A percentile compares a stretch with the other conserved stretches of the same genome.
Conservation (phyloP, 2,329 filamentous ascomycete genomes). For the Calonectria pauciramosa region DNA sequence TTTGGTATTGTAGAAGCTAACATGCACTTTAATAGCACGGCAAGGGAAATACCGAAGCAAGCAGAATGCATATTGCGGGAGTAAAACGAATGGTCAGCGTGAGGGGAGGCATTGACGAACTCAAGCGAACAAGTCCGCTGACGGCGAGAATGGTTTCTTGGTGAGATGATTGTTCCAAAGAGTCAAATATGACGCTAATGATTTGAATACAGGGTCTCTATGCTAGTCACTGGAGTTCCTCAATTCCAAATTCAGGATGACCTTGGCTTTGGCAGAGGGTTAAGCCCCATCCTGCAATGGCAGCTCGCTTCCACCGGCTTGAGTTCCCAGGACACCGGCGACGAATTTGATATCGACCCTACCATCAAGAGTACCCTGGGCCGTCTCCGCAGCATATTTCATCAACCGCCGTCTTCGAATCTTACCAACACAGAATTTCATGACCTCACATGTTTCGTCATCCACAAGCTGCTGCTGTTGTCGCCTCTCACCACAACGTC, state of each 20-base stretch:
- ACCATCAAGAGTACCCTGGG: slow-evolving; percentile 53
- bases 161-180: slow-evolving; percentile 49
- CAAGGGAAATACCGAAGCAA: slow-evolving; percentile 63
- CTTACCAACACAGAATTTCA: slow-evolving; percentile 62
- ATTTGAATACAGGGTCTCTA: slow-evolving; percentile 62
- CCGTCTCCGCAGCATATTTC: slow-evolving; percentile 61
- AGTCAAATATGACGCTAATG: not conserved
- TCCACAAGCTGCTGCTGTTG: slow-evolving; percentile 61
- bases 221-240: slow-evolving; percentile 66
- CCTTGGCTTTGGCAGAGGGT: slow-evolving; percentile 60
- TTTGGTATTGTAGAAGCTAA: not conserved
- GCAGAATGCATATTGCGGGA: slow-evolving; percentile 63
- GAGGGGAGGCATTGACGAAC: slow-evolving; percentile 63
- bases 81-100: slow-evolving; percentile 63
- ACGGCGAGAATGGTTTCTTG: slow-evolving; percentile 69
- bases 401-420: slow-evolving; percentile 42
- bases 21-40: slow-evolving; percentile 55
- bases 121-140: slow-evolving; percentile 64
- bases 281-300: slow-evolving; percentile 65
- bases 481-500: slow-evolving; percentile 16
- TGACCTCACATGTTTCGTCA: slow-evolving; percentile 67
- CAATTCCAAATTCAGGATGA: slow-evolving; percentile 68
- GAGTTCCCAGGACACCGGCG: slow-evolving; percentile 24
- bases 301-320: slow-evolving; percentile 45
- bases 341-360: slow-evolving; percentile 49